These are phyloP conservation scores for Suillus brevipes DNA, from an alignment of 768 basidiomycete genomes.

Conservation along the genomic window DNA sequence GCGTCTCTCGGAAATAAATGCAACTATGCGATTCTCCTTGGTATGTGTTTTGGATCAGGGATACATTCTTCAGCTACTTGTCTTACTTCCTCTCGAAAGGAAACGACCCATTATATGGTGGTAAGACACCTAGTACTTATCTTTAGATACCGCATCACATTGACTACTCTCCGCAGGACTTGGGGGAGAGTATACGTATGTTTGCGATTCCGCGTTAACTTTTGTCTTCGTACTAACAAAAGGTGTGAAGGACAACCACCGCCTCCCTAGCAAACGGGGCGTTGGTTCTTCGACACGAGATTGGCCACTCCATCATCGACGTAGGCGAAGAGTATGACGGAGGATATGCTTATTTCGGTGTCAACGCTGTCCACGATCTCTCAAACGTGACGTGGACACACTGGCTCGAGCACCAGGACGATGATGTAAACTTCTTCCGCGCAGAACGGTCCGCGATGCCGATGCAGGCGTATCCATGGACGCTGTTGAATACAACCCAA, in stretches of 20 bases:
- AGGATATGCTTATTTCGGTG: slow-evolving; percentile 70
- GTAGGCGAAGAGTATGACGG: slow-evolving; percentile 87
- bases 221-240: not conserved
- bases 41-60: slow-evolving; percentile 35
- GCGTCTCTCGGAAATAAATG: slow-evolving; percentile 61
- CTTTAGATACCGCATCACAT: not conserved
- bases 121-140: slow-evolving; percentile 35
- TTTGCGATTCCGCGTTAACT: slow-evolving; percentile 8
- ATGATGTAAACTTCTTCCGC: slow-evolving; percentile 28
- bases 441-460: slow-evolving; percentile 75
- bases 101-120: slow-evolving; percentile 79
- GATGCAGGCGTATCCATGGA: slow-evolving; percentile 76
- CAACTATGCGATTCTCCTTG: slow-evolving; percentile 75
- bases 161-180: slow-evolving; percentile 45
- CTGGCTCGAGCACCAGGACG: slow-evolving; percentile 54
- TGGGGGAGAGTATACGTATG: slow-evolving; percentile 78
- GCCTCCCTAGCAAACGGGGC: slow-evolving; percentile 73
- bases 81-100: slow-evolving; percentile 37
- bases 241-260: slow-evolving; percentile 60
- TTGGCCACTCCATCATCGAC: slow-evolving; percentile 76
- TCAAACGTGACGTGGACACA: slow-evolving; percentile 62
- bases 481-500: slow-evolving; percentile 57
- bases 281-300: slow-evolving; percentile 74
- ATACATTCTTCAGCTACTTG: not conserved
- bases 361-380: slow-evolving; percentile 54